These are phyloP conservation scores for Cryoendolithus antarcticus DNA, from an alignment of 2,329 filamentous ascomycete species.

Conservation along the genomic window DNA sequence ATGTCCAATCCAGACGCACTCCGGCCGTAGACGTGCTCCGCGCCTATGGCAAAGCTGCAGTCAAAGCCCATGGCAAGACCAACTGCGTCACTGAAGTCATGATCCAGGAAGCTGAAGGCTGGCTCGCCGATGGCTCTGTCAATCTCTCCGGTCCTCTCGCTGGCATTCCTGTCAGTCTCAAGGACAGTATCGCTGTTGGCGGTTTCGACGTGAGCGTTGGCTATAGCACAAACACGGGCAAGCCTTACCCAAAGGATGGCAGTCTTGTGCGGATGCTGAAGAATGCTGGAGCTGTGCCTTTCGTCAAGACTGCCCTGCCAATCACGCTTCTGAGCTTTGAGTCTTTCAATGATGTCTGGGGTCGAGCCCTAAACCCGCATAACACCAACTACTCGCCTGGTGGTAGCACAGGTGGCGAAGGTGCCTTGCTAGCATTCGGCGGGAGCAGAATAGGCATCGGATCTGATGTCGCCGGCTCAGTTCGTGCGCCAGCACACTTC, in stretches of 20 bases:
- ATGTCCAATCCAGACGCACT: slow-evolving; percentile 58
- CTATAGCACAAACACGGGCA: slow-evolving; percentile 60
- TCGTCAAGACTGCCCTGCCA: slow-evolving; percentile 84
- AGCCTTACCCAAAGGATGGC: slow-evolving; percentile 56
- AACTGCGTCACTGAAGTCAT: slow-evolving; percentile 86
- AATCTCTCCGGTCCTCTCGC: slow-evolving; percentile 74
- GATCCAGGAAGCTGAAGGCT: slow-evolving; percentile 63
- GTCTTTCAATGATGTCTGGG: slow-evolving; percentile 70
- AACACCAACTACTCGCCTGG: slow-evolving; percentile 55
- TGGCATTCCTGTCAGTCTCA: slow-evolving; percentile 75
- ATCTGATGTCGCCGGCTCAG: slow-evolving; percentile 81
- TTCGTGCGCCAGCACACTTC: slow-evolving; percentile 77
- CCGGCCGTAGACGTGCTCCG: slow-evolving; percentile 63
- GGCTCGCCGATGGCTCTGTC: slow-evolving; percentile 45
- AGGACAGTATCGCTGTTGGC: slow-evolving; percentile 62
- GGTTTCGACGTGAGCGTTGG: slow-evolving; percentile 77
- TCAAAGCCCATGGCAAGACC: slow-evolving; percentile 73
- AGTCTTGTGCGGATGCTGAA: slow-evolving; percentile 65
- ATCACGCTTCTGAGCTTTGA: slow-evolving; percentile 81
- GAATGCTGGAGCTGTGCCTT: slow-evolving; percentile 75
- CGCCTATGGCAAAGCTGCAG: slow-evolving; percentile 74
- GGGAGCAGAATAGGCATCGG: slow-evolving; percentile 80
- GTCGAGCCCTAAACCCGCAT: slow-evolving; percentile 24
- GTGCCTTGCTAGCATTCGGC: slow-evolving; percentile 66
- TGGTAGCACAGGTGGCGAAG: slow-evolving; percentile 77